These are phyloP conservation scores for Cladobotryum protrusum DNA, from an alignment of 2,329 filamentous ascomycete species.

Conservation along the genomic window DNA sequence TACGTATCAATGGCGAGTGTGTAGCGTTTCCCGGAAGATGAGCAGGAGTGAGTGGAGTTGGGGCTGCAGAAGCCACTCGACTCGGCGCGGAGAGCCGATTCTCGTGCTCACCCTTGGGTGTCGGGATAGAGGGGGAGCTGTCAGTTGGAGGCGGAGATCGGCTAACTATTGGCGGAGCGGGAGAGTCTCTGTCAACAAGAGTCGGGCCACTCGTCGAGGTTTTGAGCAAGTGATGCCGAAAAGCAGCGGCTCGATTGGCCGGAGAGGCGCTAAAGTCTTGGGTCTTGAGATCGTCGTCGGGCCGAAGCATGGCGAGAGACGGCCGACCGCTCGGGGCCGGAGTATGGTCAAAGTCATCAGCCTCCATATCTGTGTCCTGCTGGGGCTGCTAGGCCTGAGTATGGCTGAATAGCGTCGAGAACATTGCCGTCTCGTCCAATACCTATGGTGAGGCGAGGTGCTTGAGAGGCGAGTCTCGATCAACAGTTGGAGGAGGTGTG, in stretches of 20 bases:
- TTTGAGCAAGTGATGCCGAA: conserved; percentile 22
- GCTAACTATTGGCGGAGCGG: conserved; percentile 16
- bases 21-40: not conserved
- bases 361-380: conserved; percentile 15
- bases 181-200: conserved; percentile 17
- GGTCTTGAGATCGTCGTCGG: conserved; percentile 9
- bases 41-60: not conserved
- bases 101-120: conserved; percentile 6
- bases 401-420: conserved; percentile 19
- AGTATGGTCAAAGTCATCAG: conserved; percentile 27
- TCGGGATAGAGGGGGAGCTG: not conserved
- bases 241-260: conserved; percentile 3
- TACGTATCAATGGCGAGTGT: not conserved
- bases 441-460: not conserved
- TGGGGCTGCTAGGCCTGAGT: conserved; percentile 15
- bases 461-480: conserved; percentile 5
- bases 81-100: conserved; percentile 3
- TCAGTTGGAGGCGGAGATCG: not conserved
- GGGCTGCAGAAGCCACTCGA: not conserved
- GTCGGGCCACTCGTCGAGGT: conserved; percentile 13
- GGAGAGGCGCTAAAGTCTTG: conserved; percentile 4
- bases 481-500: conserved; percentile 1
- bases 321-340: conserved; percentile 26
- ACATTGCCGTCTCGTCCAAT: conserved; percentile 14
- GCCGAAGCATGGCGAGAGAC: conserved; percentile 19